Evolutionary conservation across 805 yeast genomes (phyloP), one percentile per base, ranked within the genome.

Genomic region (Torulaspora maleeae): DNA sequence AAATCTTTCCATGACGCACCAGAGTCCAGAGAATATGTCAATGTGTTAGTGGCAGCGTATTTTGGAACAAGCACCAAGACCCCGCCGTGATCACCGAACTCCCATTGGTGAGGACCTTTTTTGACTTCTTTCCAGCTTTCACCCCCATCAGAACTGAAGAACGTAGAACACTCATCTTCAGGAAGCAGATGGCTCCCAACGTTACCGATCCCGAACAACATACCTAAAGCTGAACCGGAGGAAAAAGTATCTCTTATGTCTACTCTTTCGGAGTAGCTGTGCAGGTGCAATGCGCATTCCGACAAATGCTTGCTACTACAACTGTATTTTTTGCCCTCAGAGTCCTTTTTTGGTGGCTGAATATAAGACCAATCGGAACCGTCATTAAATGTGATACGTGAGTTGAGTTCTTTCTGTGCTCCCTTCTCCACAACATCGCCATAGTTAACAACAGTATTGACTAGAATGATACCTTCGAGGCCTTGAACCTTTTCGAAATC

Each of bases 41-140:
- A 43, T 1, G 67, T 64, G 48, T 86, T 72, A 0, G 96, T 82
- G 6, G 72, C 68, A 25, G 76, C 80, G 3, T 66, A 70, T 5
- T 76, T 78, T 32, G 80, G 73, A 1, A 84, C 91, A 40, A 90
- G 63, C 1, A 87, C 87, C 40, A 93, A 66, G 28, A 93, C 76
- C 0, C 95, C 82, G 13, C 99, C 99, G 52, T 87, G 86, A 64
- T 93, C 99, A 51, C 98, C 98, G 64, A 74, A 93, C 66, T 90
- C 98, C 98, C 98, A 93, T 78, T 84, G 83, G 55, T 78, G 77
- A 1, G 79, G 75, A 3, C 95, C 93, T 48, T 83, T 79, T 48
- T 68, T 73, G 24, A 91, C 70, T 64, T 87, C 95, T 41, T 66
- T 77, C 98, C 98, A 93, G 3, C 89, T 76, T 12, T 80, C 68